phyloP scores from a whole-genome alignment of 768 basidiomycete species.

The Kwoniella mangroviensis region DNA sequence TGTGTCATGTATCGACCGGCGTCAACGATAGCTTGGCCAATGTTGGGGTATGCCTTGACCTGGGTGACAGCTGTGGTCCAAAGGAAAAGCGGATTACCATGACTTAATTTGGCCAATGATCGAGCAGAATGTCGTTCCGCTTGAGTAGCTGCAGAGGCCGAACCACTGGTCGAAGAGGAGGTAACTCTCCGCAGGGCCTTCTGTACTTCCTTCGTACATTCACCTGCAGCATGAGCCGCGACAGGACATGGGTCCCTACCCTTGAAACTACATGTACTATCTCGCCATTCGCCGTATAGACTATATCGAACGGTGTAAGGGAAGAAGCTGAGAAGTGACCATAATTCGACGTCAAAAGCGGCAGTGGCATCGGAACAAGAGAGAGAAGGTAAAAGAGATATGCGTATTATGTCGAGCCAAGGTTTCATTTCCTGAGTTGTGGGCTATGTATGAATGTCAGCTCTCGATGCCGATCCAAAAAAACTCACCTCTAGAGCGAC shows the following conservation, averaged over 20 bases:
- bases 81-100: constrained; percentile 90
- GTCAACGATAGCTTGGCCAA: constrained; percentile 82
- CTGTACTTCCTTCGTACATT: constrained; percentile 86
- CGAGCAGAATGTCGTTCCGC: constrained; percentile 68
- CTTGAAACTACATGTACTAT: constrained; percentile 68
- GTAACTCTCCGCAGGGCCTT: constrained; percentile 85
- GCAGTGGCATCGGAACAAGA: constrained; percentile 84
- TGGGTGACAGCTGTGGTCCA: constrained; percentile 88
- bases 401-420: constrained; percentile 81
- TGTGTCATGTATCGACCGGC: constrained; percentile 84
- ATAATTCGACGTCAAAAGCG: constrained; percentile 86
- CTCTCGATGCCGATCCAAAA: not conserved
- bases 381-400: constrained; percentile 82
- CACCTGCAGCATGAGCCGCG: constrained; percentile 61
- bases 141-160: constrained; percentile 32
- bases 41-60: constrained; percentile 94
- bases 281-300: constrained; percentile 95
- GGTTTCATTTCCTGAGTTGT: constrained; percentile 45
- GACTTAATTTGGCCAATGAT: constrained; percentile 86
- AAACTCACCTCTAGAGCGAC: constrained; percentile 22
- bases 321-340: constrained; percentile 82
- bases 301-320: constrained; percentile 81
- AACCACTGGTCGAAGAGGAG: constrained; percentile 53
- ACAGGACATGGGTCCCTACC: constrained; percentile 36
- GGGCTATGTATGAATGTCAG: constrained; percentile 38